Percentiles rank a stretch among this genome's conserved stretches.
These are phyloP conservation scores for Letharia lupina DNA, from an alignment of 495 filamentous ascomycete species.

Conservation along the genomic window DNA sequence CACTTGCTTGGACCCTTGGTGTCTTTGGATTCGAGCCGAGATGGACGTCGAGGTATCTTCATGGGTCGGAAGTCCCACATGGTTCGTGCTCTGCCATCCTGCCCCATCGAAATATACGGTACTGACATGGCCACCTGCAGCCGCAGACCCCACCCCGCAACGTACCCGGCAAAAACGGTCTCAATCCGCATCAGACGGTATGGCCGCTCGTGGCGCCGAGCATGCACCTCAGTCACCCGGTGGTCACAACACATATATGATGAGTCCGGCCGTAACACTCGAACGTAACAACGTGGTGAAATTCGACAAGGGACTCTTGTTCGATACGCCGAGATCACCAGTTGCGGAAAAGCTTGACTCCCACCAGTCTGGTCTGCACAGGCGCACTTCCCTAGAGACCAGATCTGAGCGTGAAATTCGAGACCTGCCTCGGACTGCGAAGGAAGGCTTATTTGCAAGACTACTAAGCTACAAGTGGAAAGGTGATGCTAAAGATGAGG, in stretches of 20 bases:
- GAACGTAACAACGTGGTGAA: not conserved
- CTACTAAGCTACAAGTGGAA: conserved; percentile 8
- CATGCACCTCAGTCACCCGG: conserved; percentile 3
- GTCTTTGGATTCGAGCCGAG: not conserved
- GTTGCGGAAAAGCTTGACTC: not conserved
- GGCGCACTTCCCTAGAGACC: not conserved
- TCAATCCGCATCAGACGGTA: conserved; percentile 8
- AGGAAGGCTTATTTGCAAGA: not conserved
- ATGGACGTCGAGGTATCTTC: not conserved
- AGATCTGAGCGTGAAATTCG: conserved; percentile 1
- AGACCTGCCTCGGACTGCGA: not conserved
- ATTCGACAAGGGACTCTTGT: not conserved
- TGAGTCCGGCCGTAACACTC: conserved; percentile 6
- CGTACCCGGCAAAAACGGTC: not conserved
- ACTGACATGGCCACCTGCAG: not conserved
- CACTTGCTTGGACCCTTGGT: conserved; percentile 2
- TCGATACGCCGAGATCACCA: conserved; percentile 1
- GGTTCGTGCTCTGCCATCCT: not conserved
- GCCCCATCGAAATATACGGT: not conserved
- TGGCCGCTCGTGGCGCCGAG: conserved; percentile 11
- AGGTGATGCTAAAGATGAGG: not conserved
- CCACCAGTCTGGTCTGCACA: not conserved
- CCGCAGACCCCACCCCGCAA: not conserved
- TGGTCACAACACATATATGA: not conserved
- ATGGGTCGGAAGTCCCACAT: not conserved